Conservation (phyloP, 2,329 filamentous ascomycete genomes). For the Exserohilum turcica region DNA sequence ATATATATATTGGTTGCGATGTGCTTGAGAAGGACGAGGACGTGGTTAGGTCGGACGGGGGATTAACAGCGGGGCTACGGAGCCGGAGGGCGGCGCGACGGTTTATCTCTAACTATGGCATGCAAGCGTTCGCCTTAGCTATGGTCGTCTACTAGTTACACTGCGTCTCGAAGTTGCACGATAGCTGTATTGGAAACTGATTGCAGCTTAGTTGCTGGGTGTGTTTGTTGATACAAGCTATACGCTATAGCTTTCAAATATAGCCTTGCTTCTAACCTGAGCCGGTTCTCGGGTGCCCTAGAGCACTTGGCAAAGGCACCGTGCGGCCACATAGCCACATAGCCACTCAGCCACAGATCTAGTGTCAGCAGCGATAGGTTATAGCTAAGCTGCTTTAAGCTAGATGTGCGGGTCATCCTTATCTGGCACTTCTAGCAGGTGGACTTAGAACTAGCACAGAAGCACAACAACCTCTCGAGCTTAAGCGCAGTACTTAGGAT, state of each 20-base stretch:
- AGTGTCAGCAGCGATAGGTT: constrained; percentile 15
- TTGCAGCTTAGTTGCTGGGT: no score
- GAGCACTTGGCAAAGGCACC: no score
- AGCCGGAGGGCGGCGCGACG: no score
- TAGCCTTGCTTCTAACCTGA: no score
- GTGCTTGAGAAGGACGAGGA: no score
- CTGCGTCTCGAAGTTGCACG: neutral
- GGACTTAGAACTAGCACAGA: neutral
- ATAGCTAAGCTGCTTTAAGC: constrained; percentile 13
- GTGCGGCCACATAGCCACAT: neutral
- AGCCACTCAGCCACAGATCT: constrained; percentile 10
- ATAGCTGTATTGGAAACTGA: neutral
- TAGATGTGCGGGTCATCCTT: constrained; percentile 11
- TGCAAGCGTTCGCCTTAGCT: no score
- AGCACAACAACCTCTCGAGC: neutral
- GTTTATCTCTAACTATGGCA: no score
- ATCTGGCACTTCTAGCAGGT: constrained; percentile 15
- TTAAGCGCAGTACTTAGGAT: neutral
- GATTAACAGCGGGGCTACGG: no score
- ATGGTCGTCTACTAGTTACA: neutral
- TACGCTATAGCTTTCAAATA: no score
- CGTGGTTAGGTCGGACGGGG: no score
- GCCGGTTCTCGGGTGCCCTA: neutral
- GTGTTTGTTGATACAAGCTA: no score
- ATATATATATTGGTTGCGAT: no score